phyloP scores from a whole-genome alignment of 345 rosid genomes.

The Lepidium aucheri region DNA sequence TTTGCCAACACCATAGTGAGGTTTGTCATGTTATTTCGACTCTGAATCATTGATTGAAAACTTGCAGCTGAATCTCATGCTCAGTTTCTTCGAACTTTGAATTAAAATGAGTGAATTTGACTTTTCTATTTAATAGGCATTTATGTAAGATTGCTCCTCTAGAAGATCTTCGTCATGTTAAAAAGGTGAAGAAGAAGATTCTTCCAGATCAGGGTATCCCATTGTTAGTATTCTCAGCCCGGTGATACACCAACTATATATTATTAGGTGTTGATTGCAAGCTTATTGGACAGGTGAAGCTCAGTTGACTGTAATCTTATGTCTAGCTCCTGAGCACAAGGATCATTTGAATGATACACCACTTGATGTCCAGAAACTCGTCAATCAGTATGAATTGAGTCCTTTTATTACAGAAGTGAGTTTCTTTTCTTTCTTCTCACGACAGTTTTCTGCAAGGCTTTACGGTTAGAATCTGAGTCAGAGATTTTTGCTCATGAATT shows the following conservation, averaged over 20 bases:
- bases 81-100: background rate
- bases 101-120: background rate
- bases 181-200: constrained; percentile 52
- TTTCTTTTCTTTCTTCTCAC: constrained; percentile 21
- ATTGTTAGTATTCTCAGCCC: background rate
- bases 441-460: background rate
- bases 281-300: constrained; percentile 44
- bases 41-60: background rate
- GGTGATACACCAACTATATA: background rate
- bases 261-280: constrained; percentile 13
- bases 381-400: constrained; percentile 63
- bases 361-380: constrained; percentile 42
- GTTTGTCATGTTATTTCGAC: constrained; percentile 24
- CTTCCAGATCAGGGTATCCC: constrained; percentile 28
- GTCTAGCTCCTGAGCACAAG: constrained; percentile 38
- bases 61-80: background rate
- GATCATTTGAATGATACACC: constrained; percentile 34
- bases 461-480: background rate
- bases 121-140: constrained; percentile 32
- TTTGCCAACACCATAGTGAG: constrained; percentile 55
- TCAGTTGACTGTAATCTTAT: constrained; percentile 56
- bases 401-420: constrained; percentile 70
- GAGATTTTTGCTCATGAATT: background rate
- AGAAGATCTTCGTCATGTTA: constrained; percentile 66
- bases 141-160: constrained; percentile 57